These are phyloP conservation scores for Cyclocybe aegerita DNA, from an alignment of 768 basidiomycete genomes.

Conservation along the genomic window DNA sequence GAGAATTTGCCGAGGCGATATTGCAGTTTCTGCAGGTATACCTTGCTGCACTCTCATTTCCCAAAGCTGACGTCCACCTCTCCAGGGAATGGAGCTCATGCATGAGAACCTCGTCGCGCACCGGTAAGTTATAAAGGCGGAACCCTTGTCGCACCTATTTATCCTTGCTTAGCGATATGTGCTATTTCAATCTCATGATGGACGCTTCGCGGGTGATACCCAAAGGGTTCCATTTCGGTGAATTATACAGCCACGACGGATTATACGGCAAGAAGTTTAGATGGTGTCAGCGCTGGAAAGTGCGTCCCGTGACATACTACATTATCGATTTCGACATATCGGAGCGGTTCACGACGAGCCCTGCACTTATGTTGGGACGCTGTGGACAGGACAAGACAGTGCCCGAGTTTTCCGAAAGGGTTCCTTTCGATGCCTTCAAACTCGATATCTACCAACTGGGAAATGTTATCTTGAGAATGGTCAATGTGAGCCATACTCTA, in stretches of 20 bases:
- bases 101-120: slow-evolving; percentile 18
- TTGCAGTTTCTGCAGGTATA: slow-evolving; percentile 19
- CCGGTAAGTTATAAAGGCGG: slow-evolving; percentile 2
- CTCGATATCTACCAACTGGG: slow-evolving; percentile 29
- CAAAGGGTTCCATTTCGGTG: slow-evolving; percentile 13
- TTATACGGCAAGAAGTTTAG: not conserved
- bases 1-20: slow-evolving; percentile 20
- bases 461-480: slow-evolving; percentile 5
- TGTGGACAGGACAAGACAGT: slow-evolving; percentile 19
- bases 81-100: slow-evolving; percentile 20
- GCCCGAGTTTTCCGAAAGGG: slow-evolving; percentile 20
- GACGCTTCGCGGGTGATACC: slow-evolving; percentile 15
- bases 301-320: slow-evolving; percentile 21
- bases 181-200: slow-evolving; percentile 17
- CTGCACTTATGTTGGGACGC: slow-evolving; percentile 2
- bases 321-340: slow-evolving; percentile 28
- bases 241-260: not conserved
- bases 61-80: not conserved
- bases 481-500: not conserved
- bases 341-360: not conserved
- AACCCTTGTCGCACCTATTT: not conserved
- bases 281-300: not conserved
- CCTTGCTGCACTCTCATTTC: not conserved
- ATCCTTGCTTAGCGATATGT: slow-evolving; percentile 17
- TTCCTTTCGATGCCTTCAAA: slow-evolving; percentile 28